Evolutionary conservation across 2,329 filamentous ascomycete species (phyloP).

Genomic region (Neofusicoccum parvum): DNA sequence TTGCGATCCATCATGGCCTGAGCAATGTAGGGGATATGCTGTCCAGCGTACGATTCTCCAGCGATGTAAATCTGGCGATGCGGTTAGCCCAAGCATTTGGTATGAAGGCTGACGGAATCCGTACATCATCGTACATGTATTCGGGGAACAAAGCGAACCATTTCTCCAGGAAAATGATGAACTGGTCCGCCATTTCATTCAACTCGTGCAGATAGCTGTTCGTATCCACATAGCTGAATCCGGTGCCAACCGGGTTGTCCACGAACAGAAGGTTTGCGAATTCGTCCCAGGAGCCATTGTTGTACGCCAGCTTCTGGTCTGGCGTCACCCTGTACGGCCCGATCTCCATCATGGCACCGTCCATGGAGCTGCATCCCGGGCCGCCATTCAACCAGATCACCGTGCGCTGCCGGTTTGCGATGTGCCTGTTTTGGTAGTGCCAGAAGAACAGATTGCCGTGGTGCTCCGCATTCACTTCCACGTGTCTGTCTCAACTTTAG

Average conservation of each 20-base stretch:
- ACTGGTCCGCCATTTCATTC: conserved; percentile 84
- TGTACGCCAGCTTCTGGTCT: conserved; percentile 70
- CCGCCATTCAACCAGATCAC: conserved; percentile 98
- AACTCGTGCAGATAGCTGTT: conserved; percentile 85
- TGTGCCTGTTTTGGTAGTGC: conserved; percentile 95
- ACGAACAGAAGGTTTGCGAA: conserved; percentile 97
- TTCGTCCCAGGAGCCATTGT: conserved; percentile 97
- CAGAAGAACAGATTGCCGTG: conserved; percentile 98
- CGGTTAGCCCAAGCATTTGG: conserved; percentile 25
- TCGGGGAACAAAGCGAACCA: conserved; percentile 91
- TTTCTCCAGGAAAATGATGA: conserved; percentile 85
- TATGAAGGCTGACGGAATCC: conserved; percentile 43
- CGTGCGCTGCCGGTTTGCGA: conserved; percentile 85
- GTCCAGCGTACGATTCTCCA: conserved; percentile 94
- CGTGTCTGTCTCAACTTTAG: conserved; percentile 63
- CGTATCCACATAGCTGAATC: conserved; percentile 93
- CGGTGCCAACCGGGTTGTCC: conserved; percentile 94
- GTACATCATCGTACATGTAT: conserved; percentile 86
- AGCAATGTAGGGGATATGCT: conserved; percentile 97
- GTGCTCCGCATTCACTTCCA: conserved; percentile 81
- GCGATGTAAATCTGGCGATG: conserved; percentile 78
- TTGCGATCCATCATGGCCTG: conserved; percentile 87
- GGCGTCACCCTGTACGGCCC: conserved; percentile 87
- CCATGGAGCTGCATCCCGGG: conserved; percentile 95
- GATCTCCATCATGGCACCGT: conserved; percentile 94